Evolutionary conservation across 1,284 basidiomycete species (phyloP), one percentile per base, ranked within the genome.

Genomic region (Flammula alnicola): DNA sequence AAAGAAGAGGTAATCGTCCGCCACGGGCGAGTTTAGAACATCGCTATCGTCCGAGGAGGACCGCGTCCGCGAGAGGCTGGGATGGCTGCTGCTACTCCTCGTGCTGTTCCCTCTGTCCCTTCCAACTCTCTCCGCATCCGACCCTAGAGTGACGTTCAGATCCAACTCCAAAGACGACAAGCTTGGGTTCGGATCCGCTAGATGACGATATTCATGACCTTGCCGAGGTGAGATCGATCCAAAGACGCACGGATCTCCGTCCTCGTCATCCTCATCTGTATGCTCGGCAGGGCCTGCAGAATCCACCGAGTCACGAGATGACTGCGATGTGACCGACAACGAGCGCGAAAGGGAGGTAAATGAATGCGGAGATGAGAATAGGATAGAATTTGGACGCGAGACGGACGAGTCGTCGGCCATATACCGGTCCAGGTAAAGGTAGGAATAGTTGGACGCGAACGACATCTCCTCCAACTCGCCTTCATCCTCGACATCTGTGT

Each of bases 331-430:
- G 9, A 49, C 47, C 12, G 62, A 63, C n/a, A 60, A 32, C 36
- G 62, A 61, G 22, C 59, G 57, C 31, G 56, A 59, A 12, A 62
- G 47, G 9, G 60, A 57, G 16, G 41, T 46, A 3, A 52, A 53
- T 2, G 52, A 55, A 17, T 49, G 43, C 7, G 57, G 51, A n/a
- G 57, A 54, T n/a, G 49, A 47, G 42, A 56, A 42, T 20, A 51
- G 44, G 37, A 47, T 47, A n/a, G 52, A 54, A 9, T 39, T 43
- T 10, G 52, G 41, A 16, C 35, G 26, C 14, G 32, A n/a, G 23
- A 47, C n/a, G 19, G 33, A 30, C 4, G 48, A 19, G 42, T 26
- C 35, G 22, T 45, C 39, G 4, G 48, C 44, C 5, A 25, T 32
- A 11, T 32, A n/a, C 25, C 16, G 12, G 12, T 26, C 43, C 33